Percentiles rank a stretch among this genome's conserved stretches.
Conservation (phyloP, 2,329 filamentous ascomycete species). For the Sclerotinia minor region DNA sequence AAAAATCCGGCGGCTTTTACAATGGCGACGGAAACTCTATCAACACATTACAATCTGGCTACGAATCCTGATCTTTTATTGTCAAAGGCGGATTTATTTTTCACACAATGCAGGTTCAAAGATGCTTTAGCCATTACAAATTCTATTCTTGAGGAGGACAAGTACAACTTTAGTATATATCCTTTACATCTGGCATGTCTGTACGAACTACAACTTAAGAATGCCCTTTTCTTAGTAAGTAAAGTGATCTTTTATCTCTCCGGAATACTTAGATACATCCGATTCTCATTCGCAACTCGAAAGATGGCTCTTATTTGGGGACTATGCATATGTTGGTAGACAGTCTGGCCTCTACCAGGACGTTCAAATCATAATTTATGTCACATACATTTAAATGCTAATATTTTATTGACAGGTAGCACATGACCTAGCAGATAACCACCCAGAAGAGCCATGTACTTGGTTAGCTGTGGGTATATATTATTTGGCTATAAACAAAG, state of each 20-base stretch:
- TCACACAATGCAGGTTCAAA: conserved; percentile 90
- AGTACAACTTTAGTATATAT: conserved; percentile 86
- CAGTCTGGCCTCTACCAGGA: background rate
- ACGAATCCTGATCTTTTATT: conserved; percentile 88
- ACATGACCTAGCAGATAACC: conserved; percentile 87
- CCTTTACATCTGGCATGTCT: conserved; percentile 90
- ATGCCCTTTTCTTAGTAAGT: conserved; percentile 72
- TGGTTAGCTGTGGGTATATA: conserved; percentile 96
- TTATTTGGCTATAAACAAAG: conserved; percentile 84
- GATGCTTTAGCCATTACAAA: conserved; percentile 84
- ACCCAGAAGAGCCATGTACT: conserved; percentile 85
- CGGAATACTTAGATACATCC: background rate
- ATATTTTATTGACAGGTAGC: conserved; percentile 51
- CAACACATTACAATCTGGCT: conserved; percentile 87
- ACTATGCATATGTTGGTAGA: background rate
- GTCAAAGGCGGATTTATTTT: conserved; percentile 85
- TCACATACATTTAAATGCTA: background rate
- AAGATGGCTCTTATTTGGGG: background rate
- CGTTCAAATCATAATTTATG: background rate
- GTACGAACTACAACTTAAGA: conserved; percentile 82
- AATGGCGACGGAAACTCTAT: conserved; percentile 83
- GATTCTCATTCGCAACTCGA: background rate
- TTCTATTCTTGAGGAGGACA: conserved; percentile 76
- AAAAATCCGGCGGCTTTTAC: conserved; percentile 81
- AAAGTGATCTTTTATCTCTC: conserved; percentile 35